Conservation (phyloP, 768 basidiomycete species). For the Boletus pseudopeckii region DNA sequence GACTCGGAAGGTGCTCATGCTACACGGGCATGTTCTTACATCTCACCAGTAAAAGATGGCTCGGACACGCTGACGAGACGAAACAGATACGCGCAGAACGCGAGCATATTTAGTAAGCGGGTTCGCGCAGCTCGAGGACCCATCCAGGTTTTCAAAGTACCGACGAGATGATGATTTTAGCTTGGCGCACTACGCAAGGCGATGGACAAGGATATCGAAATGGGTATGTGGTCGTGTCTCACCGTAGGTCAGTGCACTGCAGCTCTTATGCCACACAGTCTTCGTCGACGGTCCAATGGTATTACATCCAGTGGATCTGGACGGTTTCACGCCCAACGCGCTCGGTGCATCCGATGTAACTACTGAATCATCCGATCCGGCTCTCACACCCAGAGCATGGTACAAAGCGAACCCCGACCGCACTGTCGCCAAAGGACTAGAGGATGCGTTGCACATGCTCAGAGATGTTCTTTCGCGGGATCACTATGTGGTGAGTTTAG, state of each 20-base stretch:
- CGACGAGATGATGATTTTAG: slow-evolving; percentile 32
- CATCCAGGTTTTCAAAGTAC: not conserved
- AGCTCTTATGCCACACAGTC: slow-evolving; percentile 44
- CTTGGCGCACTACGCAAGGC: slow-evolving; percentile 72
- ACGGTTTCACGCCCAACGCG: slow-evolving; percentile 22
- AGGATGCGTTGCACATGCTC: slow-evolving; percentile 52
- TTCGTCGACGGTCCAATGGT: slow-evolving; percentile 72
- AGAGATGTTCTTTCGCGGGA: slow-evolving; percentile 55
- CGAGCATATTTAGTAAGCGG: slow-evolving; percentile 64
- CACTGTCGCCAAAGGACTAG: slow-evolving; percentile 52
- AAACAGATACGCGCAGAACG: slow-evolving; percentile 69
- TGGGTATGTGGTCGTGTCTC: slow-evolving; percentile 41
- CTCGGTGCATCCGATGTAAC: slow-evolving; percentile 40
- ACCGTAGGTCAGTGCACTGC: not conserved
- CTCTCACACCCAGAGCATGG: slow-evolving; percentile 65
- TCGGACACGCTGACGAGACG: not conserved
- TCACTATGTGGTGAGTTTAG: slow-evolving; percentile 58
- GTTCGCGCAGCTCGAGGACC: slow-evolving; percentile 36
- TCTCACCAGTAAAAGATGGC: not conserved
- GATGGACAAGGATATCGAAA: slow-evolving; percentile 59
- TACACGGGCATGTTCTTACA: slow-evolving; percentile 39
- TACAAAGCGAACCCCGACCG: slow-evolving; percentile 57
- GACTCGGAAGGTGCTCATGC: slow-evolving; percentile 40
- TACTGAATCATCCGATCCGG: slow-evolving; percentile 41
- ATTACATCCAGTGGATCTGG: slow-evolving; percentile 62